Conservation (phyloP, 495 filamentous ascomycete genomes). For the Penicillium antarcticum region DNA sequence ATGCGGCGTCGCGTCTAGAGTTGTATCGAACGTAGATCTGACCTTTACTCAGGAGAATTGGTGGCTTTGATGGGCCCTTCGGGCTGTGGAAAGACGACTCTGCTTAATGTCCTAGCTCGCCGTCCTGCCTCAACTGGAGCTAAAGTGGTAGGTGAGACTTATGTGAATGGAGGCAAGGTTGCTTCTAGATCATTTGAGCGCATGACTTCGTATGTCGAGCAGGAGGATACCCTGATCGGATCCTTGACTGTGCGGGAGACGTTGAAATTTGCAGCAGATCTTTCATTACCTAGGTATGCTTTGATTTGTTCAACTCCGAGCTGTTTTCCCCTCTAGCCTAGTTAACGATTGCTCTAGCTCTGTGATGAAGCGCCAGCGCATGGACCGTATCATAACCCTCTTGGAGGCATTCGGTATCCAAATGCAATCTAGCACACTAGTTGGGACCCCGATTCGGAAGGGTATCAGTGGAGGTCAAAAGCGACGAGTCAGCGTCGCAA, state of each 20-base stretch:
- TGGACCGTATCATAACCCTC: slow-evolving; percentile 53
- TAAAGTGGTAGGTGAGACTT: slow-evolving; percentile 45
- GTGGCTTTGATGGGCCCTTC: slow-evolving; percentile 75
- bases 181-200: slow-evolving; percentile 31
- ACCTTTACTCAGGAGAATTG: slow-evolving; percentile 55
- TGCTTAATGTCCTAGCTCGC: slow-evolving; percentile 70
- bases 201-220: slow-evolving; percentile 73
- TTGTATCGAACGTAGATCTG: too few relatives aligned
- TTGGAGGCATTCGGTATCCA: slow-evolving; percentile 60
- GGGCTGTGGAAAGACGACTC: slow-evolving; percentile 74
- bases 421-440: slow-evolving; percentile 60
- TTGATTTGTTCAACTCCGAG: too few relatives aligned
- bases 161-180: slow-evolving; percentile 55
- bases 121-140: slow-evolving; percentile 46
- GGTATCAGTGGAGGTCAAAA: slow-evolving; percentile 81
- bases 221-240: slow-evolving; percentile 79
- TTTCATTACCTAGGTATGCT: slow-evolving; percentile 57
- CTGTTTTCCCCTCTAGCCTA: too few relatives aligned
- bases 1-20: too few relatives aligned
- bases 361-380: slow-evolving; percentile 49
- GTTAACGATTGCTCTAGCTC: too few relatives aligned
- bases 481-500: slow-evolving; percentile 68
- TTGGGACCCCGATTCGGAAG: slow-evolving; percentile 77
- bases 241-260: slow-evolving; percentile 76
- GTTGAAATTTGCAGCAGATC: slow-evolving; percentile 61